Evolutionary conservation across 2,329 filamentous ascomycete genomes (phyloP), one percentile per base, ranked within the genome.

Genomic region (Elsinoe necatrix): DNA sequence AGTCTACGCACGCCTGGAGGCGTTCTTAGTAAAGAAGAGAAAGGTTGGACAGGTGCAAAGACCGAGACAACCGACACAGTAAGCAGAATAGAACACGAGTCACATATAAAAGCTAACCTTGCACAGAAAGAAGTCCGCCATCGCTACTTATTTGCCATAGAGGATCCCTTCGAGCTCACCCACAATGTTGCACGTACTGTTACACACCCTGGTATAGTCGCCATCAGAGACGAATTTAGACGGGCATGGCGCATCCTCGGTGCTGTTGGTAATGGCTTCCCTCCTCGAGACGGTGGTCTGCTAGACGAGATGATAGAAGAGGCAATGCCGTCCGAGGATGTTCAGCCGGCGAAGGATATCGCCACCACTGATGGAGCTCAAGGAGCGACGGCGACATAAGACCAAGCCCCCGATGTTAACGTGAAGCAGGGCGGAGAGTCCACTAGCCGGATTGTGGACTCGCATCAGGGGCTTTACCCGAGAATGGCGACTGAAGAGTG

Each of bases 101-200:
- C 11, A n/a, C 25, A 47, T 9, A 41, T 45, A 20, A 37, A 54
- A 18, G 31, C 14, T 51, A 45, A 2, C 42, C 23, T 8, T 35
- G 35, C 48, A 21, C 66, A 70, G 54, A 87, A 86, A 63, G 87
- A 90, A 65, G 79, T 92, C 12, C 81, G 87, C 1, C 82, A 90
- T 65, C 82, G 89, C 11, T 95, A 89, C 68, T 78, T 95, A 3
- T 87, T 95, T 62, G 88, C 89, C 29, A 91, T 96, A 59, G 91
- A 95, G 67, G 91, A 95, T 68, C 91, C 91, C 0, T 95, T 95
- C 65, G 89, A 95, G 72, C 72, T 84, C 1, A 84, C 89, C 39
- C 89, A 95, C 71, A 96, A 95, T 63, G 86, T 95, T 31, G 91
- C 87, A 2, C 78, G 89, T 51, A 95, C 89, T 0, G 89, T 95